Evolutionary conservation across 257 asterid species (phyloP).

Genomic region (Paraleonurus japonicus): DNA sequence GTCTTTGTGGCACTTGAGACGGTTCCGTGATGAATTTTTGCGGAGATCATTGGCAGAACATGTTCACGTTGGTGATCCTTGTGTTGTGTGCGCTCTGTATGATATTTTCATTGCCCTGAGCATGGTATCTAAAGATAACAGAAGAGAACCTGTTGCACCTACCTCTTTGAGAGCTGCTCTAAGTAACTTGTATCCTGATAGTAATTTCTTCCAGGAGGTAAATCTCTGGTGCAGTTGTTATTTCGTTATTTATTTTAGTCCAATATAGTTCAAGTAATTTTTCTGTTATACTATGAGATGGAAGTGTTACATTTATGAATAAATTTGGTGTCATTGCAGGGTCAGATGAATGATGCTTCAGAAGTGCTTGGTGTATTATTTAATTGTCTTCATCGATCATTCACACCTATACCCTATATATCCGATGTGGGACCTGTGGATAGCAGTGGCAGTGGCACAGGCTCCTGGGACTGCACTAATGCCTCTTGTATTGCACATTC

Average conservation of each 20-base stretch:
- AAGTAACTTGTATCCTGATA: slow-evolving; percentile 86
- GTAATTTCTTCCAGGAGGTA: slow-evolving; percentile 96
- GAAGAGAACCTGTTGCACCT: slow-evolving; percentile 80
- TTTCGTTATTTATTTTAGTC: slow-evolving; percentile 4
- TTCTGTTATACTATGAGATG: slow-evolving; percentile 1
- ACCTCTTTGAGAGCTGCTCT: slow-evolving; percentile 85
- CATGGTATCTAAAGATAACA: slow-evolving; percentile 47
- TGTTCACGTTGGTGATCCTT: slow-evolving; percentile 90
- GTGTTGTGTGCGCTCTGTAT: slow-evolving; percentile 82
- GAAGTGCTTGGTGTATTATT: slow-evolving; percentile 89
- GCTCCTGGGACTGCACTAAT: slow-evolving; percentile 76
- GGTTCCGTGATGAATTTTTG: slow-evolving; percentile 84
- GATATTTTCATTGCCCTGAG: slow-evolving; percentile 77
- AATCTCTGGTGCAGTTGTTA: slow-evolving; percentile 11
- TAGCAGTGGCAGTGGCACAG: slow-evolving; percentile 50
- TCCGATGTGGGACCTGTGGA: slow-evolving; percentile 64
- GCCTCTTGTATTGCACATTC: slow-evolving; percentile 80
- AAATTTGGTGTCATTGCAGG: slow-evolving; percentile 52
- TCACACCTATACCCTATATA: slow-evolving; percentile 45
- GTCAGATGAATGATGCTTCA: slow-evolving; percentile 99
- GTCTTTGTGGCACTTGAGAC: slow-evolving; percentile 92
- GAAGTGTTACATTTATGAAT: background rate
- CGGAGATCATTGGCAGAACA: slow-evolving; percentile 65
- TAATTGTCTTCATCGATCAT: slow-evolving; percentile 83
- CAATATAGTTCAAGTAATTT: slow-evolving; percentile 6